phyloP scores from a whole-genome alignment of 805 yeast genomes.

The Candida coleopterorum region DNA sequence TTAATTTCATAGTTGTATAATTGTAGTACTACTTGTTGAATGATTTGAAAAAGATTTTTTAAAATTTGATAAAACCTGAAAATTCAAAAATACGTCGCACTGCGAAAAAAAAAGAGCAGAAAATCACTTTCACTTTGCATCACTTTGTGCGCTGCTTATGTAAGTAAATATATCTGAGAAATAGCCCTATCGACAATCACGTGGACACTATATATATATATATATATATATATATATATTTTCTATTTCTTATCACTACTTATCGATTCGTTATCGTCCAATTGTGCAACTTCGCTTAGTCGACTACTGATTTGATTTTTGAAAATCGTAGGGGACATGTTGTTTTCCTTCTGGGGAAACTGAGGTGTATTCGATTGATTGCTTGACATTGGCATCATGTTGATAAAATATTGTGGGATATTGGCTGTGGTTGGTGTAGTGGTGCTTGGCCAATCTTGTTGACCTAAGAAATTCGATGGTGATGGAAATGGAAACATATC shows the following conservation, averaged over 20 bases:
- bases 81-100: no score
- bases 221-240: no score
- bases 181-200: no score
- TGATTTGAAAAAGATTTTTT: constrained; percentile 6
- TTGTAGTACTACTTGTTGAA: no score
- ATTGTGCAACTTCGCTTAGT: constrained; percentile 3
- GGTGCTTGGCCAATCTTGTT: constrained; percentile 42
- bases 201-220: no score
- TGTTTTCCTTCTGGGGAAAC: not conserved
- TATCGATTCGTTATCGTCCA: not conserved
- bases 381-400: constrained; percentile 22
- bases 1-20: constrained; percentile 54
- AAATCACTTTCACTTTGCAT: no score
- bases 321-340: constrained; percentile 1
- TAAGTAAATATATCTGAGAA: no score
- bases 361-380: constrained; percentile 3
- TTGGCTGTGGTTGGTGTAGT: constrained; percentile 35
- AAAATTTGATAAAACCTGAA: constrained; percentile 4
- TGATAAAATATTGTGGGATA: constrained; percentile 34
- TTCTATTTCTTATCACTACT: not conserved
- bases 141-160: no score
- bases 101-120: no score
- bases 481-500: constrained; percentile 78
- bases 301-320: constrained; percentile 1
- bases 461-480: constrained; percentile 56